These are phyloP conservation scores for Ciborinia camelliae DNA, from an alignment of 2,329 filamentous ascomycete genomes.

Conservation along the genomic window DNA sequence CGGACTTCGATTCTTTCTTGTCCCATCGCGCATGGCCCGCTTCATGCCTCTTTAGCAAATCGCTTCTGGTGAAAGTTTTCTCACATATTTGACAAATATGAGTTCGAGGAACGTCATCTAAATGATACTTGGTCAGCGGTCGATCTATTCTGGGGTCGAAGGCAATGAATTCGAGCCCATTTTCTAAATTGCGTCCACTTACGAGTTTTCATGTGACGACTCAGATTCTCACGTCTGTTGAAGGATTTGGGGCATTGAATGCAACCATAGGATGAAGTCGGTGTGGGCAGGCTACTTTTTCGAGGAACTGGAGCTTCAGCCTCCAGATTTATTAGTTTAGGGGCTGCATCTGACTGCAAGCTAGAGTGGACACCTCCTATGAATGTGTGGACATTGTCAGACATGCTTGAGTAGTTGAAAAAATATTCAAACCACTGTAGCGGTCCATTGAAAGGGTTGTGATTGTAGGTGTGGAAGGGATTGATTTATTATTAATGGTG, in stretches of 20 bases:
- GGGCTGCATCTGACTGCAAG: not conserved
- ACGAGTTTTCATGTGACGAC: constrained; percentile 14
- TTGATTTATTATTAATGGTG: too few relatives aligned
- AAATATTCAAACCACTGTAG: not conserved
- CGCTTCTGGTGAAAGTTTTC: constrained; percentile 32
- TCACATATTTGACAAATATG: constrained; percentile 30
- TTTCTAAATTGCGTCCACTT: not conserved
- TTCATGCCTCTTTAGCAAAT: constrained; percentile 30
- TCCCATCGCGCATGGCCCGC: constrained; percentile 31
- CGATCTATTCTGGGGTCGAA: not conserved
- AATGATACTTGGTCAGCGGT: constrained; percentile 8
- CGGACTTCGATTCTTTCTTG: constrained; percentile 16
- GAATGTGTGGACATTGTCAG: constrained; percentile 4
- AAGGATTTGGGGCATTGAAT: constrained; percentile 2
- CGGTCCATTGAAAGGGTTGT: constrained; percentile 5
- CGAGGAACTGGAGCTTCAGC: not conserved
- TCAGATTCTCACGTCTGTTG: constrained; percentile 11
- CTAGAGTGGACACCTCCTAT: constrained; percentile 3
- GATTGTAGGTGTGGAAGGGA: too few relatives aligned
- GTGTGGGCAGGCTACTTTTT: not conserved
- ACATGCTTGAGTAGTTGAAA: not conserved
- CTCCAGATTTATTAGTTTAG: not conserved
- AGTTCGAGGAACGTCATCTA: constrained; percentile 24
- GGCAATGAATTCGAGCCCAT: not conserved
- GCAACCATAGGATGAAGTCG: not conserved